Percentiles rank a stretch among this genome's conserved stretches.
phyloP scores from a whole-genome alignment of 805 yeast genomes.

The Ogataea polymorpha region DNA sequence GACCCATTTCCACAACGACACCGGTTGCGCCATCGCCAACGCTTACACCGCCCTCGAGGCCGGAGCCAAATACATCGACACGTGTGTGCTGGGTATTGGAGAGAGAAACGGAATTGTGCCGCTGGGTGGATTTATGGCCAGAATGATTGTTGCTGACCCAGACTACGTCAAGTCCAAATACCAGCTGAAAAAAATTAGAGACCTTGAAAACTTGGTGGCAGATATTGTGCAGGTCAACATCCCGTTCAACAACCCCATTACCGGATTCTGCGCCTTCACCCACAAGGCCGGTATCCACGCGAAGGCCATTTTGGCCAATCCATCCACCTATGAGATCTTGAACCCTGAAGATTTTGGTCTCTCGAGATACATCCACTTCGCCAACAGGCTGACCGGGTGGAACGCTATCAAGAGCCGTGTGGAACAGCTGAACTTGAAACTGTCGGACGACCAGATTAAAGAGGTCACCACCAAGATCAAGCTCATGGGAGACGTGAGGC shows the following conservation, averaged over 20 bases:
- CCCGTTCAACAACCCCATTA: slow-evolving; percentile 97
- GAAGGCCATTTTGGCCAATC: slow-evolving; percentile 96
- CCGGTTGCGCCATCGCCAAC: slow-evolving; percentile 98
- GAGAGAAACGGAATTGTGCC: slow-evolving; percentile 99
- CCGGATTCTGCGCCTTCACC: slow-evolving; percentile 99
- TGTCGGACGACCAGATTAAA: slow-evolving; percentile 91
- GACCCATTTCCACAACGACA: slow-evolving; percentile 98
- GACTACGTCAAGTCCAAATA: slow-evolving; percentile 93
- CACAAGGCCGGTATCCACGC: slow-evolving; percentile 99
- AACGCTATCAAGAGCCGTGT: slow-evolving; percentile 98
- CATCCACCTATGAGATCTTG: slow-evolving; percentile 96
- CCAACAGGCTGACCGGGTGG: slow-evolving; percentile 98
- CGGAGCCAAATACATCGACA: slow-evolving; percentile 93
- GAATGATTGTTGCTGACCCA: slow-evolving; percentile 98
- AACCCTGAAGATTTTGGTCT: slow-evolving; percentile 95
- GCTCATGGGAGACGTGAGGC: slow-evolving; percentile 92
- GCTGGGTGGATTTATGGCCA: slow-evolving; percentile 96
- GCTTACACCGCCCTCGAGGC: slow-evolving; percentile 98
- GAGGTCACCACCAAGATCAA: slow-evolving; percentile 93
- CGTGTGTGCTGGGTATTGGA: slow-evolving; percentile 95
- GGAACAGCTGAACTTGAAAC: slow-evolving; percentile 86
- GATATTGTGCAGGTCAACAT: slow-evolving; percentile 96
- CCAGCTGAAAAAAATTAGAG: slow-evolving; percentile 93
- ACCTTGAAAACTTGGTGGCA: slow-evolving; percentile 92
- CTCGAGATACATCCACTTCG: slow-evolving; percentile 94